Conservation (phyloP, 1,284 basidiomycete species). For the Papiliotrema terrestris region DNA sequence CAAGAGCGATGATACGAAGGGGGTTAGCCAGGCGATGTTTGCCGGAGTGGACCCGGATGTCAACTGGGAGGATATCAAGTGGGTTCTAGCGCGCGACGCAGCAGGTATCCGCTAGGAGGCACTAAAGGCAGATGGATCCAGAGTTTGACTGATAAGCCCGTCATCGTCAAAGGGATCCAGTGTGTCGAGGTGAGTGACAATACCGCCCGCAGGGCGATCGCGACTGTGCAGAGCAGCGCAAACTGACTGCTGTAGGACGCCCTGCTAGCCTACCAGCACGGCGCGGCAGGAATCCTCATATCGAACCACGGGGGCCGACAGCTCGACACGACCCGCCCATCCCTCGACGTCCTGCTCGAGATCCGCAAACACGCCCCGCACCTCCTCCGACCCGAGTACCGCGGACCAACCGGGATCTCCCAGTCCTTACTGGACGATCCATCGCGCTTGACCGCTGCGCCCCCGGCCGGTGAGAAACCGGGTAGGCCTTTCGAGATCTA, state of each 20-base stretch:
- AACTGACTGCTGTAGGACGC: constrained; percentile 41
- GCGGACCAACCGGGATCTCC: constrained; percentile 31
- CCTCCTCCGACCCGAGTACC: constrained; percentile 38
- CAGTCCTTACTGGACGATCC: constrained; percentile 57
- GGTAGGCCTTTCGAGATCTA: constrained; percentile 59
- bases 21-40: constrained; percentile 42
- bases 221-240: too few relatives aligned
- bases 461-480: constrained; percentile 7
- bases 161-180: constrained; percentile 73
- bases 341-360: constrained; percentile 70
- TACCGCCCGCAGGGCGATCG: too few relatives aligned
- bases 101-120: neutral
- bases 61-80: constrained; percentile 43
- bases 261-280: constrained; percentile 49
- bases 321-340: constrained; percentile 57
- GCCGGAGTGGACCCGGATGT: constrained; percentile 43
- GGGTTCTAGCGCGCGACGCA: constrained; percentile 10
- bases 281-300: constrained; percentile 52
- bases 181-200: constrained; percentile 43
- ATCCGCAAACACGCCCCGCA: constrained; percentile 54
- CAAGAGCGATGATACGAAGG: constrained; percentile 34
- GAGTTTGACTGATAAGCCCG: constrained; percentile 68
- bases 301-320: constrained; percentile 54
- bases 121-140: constrained; percentile 59
- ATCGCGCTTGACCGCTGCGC: constrained; percentile 58